A percentile compares a stretch with the other conserved stretches of the same genome.
These are phyloP conservation scores for Carex arenaria DNA, from an alignment of 202 grass and related monocot species.

Conservation along the genomic window DNA sequence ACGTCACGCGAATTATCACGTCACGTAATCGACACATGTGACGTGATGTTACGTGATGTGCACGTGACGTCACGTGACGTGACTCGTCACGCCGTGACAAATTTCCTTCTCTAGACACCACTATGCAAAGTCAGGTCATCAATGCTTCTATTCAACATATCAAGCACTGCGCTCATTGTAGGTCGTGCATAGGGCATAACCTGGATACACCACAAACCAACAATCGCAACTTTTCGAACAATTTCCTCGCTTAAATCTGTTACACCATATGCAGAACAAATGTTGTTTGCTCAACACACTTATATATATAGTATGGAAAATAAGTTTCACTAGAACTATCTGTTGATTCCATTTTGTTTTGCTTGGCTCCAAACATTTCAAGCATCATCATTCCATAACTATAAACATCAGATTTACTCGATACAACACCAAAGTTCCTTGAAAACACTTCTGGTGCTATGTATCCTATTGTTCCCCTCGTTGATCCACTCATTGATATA, in stretches of 20 bases:
- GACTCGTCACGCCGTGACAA: too few relatives aligned
- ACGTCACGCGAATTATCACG: too few relatives aligned
- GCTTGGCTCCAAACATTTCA: constrained; percentile 33
- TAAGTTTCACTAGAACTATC: constrained; percentile 17
- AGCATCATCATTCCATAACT: constrained; percentile 49
- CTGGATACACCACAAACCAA: constrained; percentile 43
- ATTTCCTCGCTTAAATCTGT: constrained; percentile 6
- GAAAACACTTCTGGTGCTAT: constrained; percentile 40
- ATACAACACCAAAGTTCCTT: constrained; percentile 25
- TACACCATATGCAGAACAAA: neutral
- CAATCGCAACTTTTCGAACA: constrained; percentile 20
- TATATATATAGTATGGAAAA: constrained; percentile 34
- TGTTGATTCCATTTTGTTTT: neutral
- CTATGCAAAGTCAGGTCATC: constrained; percentile 22
- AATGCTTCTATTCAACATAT: constrained; percentile 30
- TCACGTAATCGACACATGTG: too few relatives aligned
- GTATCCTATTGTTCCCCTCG: constrained; percentile 36
- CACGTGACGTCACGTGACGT: too few relatives aligned
- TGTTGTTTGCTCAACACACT: constrained; percentile 11
- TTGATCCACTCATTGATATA: constrained; percentile 21
- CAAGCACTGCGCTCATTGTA: constrained; percentile 32
- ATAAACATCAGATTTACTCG: constrained; percentile 45
- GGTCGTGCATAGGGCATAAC: constrained; percentile 17
- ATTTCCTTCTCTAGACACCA: too few relatives aligned
- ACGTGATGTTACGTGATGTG: too few relatives aligned